phyloP scores from a whole-genome alignment of 2,329 filamentous ascomycete species.

The Laburnicola sp. region DNA sequence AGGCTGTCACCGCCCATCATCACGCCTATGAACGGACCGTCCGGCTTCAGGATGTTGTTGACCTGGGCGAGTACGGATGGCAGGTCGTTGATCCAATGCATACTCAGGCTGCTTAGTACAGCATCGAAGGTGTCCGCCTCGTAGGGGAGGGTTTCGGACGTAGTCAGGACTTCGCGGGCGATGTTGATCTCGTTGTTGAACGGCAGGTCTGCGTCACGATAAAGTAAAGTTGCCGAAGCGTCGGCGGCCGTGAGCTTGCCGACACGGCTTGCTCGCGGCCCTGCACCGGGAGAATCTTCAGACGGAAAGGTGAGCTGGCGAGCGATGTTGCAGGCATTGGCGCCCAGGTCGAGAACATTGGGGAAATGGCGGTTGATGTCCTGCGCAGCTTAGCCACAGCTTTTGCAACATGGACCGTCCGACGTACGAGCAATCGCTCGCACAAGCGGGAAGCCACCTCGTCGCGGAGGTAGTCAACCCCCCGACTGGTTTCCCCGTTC shows the following conservation, averaged over 20 bases:
- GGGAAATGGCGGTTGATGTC: constrained; percentile 91
- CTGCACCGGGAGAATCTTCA: constrained; percentile 63
- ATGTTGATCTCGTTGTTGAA: constrained; percentile 77
- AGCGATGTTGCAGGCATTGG: constrained; percentile 93
- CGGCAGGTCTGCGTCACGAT: constrained; percentile 73
- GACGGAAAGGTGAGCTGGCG: constrained; percentile 68
- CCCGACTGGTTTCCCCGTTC: constrained; percentile 70
- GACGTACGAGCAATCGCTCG: constrained; percentile 75
- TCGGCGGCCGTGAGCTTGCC: constrained; percentile 78
- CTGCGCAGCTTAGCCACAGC: constrained; percentile 49
- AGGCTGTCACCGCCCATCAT: constrained; percentile 97
- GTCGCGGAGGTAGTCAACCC: constrained; percentile 90
- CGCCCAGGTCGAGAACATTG: constrained; percentile 85
- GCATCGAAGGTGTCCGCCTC: constrained; percentile 79
- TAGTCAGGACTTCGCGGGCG: constrained; percentile 71
- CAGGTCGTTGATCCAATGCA: constrained; percentile 98
- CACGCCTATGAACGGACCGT: constrained; percentile 87
- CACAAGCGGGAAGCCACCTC: constrained; percentile 84
- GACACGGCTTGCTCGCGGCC: constrained; percentile 72
- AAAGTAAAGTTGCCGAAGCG: constrained; percentile 73
- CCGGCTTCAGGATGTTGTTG: constrained; percentile 84
- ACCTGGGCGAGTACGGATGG: constrained; percentile 82
- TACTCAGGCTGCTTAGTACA: constrained; percentile 81
- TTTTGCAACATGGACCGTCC: neutral
- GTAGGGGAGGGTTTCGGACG: constrained; percentile 76